A percentile compares a stretch with the other conserved stretches of the same genome.
phyloP scores from a whole-genome alignment of 441 rosid species.

The Biscutella laevigata region DNA sequence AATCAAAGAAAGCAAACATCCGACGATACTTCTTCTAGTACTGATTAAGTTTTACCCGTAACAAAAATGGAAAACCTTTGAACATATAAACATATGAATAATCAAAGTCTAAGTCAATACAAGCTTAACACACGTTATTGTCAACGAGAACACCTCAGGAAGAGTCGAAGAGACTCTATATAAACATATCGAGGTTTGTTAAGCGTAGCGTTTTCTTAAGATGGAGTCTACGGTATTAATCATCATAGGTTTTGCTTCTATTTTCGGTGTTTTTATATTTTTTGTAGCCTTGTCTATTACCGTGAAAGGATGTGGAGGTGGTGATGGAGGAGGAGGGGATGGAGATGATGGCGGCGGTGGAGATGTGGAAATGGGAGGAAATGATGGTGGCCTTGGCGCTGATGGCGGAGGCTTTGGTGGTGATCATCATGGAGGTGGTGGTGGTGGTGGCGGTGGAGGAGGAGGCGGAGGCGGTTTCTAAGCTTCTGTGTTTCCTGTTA shows the following conservation, averaged over 20 bases:
- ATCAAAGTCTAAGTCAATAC: slow-evolving; percentile 6
- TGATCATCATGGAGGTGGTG: not conserved
- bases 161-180: not conserved
- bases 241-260: slow-evolving; percentile 13
- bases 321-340: not conserved
- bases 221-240: slow-evolving; percentile 12
- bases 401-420: not conserved
- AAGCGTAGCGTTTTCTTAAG: not conserved
- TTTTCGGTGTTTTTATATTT: slow-evolving; percentile 5
- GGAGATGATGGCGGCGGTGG: not conserved
- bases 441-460: not conserved
- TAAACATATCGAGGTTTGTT: not conserved
- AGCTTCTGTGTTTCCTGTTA: not conserved
- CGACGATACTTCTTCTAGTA: not conserved
- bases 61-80: not conserved
- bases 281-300: not conserved
- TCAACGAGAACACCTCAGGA: not conserved
- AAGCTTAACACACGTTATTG: slow-evolving; percentile 11
- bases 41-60: not conserved
- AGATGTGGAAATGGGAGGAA: not conserved
- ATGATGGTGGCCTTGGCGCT: not conserved
- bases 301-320: not conserved
- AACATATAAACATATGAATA: not conserved
- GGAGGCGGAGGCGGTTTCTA: slow-evolving; percentile 17
- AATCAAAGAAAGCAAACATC: not conserved